Evolutionary conservation across 805 yeast species (phyloP).

Genomic region (Sugiyamaella mastotermitis): DNA sequence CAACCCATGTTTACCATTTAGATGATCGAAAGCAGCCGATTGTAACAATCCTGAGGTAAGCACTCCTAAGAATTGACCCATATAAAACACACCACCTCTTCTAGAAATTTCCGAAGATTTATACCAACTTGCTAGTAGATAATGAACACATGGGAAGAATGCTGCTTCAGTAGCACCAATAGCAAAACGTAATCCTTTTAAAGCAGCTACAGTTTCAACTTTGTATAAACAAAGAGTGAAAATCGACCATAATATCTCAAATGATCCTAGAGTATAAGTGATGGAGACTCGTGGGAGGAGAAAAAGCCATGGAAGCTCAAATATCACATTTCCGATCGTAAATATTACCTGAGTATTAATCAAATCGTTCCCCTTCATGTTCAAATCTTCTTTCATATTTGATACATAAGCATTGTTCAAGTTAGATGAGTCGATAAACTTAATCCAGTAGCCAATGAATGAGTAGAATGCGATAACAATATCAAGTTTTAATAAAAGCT

Average conservation of each 20-base stretch:
- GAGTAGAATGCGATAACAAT: no score
- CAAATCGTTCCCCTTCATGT: slow-evolving; percentile 52
- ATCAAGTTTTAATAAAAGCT: no score
- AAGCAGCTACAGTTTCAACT: slow-evolving; percentile 49
- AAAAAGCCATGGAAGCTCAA: slow-evolving; percentile 62
- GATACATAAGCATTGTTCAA: no score
- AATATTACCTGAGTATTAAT: slow-evolving; percentile 62
- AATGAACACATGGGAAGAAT: slow-evolving; percentile 70
- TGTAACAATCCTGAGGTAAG: slow-evolving; percentile 73
- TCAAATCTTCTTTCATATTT: slow-evolving; percentile 49
- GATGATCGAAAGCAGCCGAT: slow-evolving; percentile 55
- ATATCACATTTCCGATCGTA: slow-evolving; percentile 61
- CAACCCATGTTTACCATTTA: slow-evolving; percentile 40
- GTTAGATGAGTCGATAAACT: no score
- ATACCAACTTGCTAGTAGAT: slow-evolving; percentile 61
- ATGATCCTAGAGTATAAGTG: slow-evolving; percentile 53
- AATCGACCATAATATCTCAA: slow-evolving; percentile 59
- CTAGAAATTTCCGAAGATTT: slow-evolving; percentile 59
- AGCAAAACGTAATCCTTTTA: slow-evolving; percentile 57
- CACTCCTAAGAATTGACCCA: slow-evolving; percentile 69
- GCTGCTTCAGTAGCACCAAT: slow-evolving; percentile 67
- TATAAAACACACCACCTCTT: slow-evolving; percentile 61
- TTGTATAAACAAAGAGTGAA: slow-evolving; percentile 63
- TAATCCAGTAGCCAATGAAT: no score
- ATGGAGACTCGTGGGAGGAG: slow-evolving; percentile 53